Conservation (phyloP, 768 basidiomycete genomes). For the Lactarius vividus region DNA sequence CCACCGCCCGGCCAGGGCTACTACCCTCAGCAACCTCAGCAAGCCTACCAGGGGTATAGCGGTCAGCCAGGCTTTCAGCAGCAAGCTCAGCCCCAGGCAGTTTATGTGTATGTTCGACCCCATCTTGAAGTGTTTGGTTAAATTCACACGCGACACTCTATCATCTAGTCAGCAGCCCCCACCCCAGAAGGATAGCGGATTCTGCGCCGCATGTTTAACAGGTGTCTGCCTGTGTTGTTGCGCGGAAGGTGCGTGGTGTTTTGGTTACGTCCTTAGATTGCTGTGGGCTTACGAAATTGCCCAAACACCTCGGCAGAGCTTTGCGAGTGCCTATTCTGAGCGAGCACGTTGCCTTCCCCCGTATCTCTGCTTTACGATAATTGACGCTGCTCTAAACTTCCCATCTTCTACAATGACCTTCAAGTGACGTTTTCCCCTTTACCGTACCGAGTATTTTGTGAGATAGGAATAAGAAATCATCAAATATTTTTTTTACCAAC, state of each 20-base stretch:
- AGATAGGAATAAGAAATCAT: not conserved
- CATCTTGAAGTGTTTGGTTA: not conserved
- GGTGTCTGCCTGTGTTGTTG: slow-evolving; percentile 66
- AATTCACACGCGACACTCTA: slow-evolving; percentile 27
- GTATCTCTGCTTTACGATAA: slow-evolving; percentile 1
- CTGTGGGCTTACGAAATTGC: slow-evolving; percentile 12
- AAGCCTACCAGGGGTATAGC: slow-evolving; percentile 54
- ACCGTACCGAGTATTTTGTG: not conserved
- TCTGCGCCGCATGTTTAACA: slow-evolving; percentile 65
- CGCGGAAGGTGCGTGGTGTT: slow-evolving; percentile 56
- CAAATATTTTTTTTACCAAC: not conserved
- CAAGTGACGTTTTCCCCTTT: not conserved
- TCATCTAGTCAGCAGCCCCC: slow-evolving; percentile 45
- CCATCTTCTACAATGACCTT: not conserved
- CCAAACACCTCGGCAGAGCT: slow-evolving; percentile 46
- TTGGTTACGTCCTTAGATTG: not conserved
- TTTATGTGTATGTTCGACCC: slow-evolving; percentile 63
- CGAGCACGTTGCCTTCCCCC: not conserved
- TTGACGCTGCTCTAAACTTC: slow-evolving; percentile 12
- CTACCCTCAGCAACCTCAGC: slow-evolving; percentile 72
- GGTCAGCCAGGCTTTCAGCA: slow-evolving; percentile 48
- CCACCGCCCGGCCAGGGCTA: slow-evolving; percentile 65
- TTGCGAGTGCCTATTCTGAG: slow-evolving; percentile 69
- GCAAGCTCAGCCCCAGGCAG: slow-evolving; percentile 72
- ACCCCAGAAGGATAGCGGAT: slow-evolving; percentile 45